These are phyloP conservation scores for Aspergillus oerlinghausenensis DNA, from an alignment of 2,329 filamentous ascomycete genomes.

Conservation along the genomic window DNA sequence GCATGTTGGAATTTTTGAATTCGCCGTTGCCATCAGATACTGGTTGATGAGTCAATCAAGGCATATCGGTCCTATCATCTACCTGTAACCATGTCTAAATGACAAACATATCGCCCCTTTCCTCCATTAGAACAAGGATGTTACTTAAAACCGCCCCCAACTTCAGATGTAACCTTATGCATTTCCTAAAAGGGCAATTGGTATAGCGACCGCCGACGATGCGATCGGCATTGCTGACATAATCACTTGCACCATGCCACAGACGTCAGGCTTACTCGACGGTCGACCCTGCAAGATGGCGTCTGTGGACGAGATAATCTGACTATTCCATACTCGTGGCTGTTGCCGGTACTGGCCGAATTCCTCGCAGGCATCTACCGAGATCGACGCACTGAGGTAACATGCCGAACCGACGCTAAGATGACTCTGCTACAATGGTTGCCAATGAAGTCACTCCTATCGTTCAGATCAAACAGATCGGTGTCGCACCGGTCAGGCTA, in stretches of 20 bases:
- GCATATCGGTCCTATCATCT: neutral
- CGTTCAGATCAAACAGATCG: neutral
- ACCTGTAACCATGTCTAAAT: neutral
- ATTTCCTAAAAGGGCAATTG: neutral
- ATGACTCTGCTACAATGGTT: neutral
- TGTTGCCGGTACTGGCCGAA: neutral
- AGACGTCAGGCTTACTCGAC: neutral
- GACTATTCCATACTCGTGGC: neutral
- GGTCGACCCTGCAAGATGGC: neutral
- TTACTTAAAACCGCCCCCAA: neutral
- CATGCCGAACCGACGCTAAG: neutral
- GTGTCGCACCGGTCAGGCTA: too few species aligned
- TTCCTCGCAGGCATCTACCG: neutral
- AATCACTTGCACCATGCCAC: neutral
- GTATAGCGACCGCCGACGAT: neutral
- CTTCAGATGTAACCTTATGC: neutral
- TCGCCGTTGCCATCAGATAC: too few species aligned
- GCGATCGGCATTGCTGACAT: neutral
- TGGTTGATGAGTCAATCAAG: neutral
- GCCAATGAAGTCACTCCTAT: too few species aligned
- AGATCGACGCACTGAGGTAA: neutral
- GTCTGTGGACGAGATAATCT: neutral
- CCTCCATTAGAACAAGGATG: neutral
- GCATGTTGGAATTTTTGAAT: neutral
- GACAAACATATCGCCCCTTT: neutral